phyloP scores from a whole-genome alignment of 2,329 filamentous ascomycete genomes.

The Calonectria pseudoturangicola region DNA sequence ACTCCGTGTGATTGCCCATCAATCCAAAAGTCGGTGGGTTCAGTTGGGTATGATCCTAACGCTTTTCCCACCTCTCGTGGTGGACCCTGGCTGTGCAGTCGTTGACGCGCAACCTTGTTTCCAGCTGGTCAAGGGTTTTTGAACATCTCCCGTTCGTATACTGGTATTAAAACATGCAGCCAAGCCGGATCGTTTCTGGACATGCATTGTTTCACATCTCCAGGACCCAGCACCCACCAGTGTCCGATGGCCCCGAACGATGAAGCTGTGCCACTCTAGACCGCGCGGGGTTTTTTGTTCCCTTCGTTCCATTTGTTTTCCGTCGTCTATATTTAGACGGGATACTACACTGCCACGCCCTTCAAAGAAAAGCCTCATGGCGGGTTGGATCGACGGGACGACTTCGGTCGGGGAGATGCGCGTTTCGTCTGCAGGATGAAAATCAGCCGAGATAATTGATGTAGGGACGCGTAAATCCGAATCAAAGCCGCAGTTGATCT shows the following conservation, averaged over 20 bases:
- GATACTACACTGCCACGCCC: no score
- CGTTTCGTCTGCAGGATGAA: background rate
- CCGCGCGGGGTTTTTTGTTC: background rate
- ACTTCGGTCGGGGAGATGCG: background rate
- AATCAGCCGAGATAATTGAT: background rate
- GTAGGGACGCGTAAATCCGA: background rate
- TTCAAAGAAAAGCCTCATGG: background rate
- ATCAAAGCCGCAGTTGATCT: background rate
- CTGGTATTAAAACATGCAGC: background rate
- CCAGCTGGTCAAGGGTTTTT: background rate
- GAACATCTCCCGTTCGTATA: conserved; percentile 1
- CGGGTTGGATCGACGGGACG: background rate
- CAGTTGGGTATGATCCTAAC: background rate
- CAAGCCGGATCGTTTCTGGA: background rate
- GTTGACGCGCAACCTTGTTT: background rate
- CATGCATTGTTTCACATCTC: conserved; percentile 5
- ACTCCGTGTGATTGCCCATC: background rate
- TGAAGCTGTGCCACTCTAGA: background rate
- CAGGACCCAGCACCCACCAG: background rate
- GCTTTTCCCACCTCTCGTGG: background rate
- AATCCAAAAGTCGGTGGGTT: background rate
- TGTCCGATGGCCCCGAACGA: background rate
- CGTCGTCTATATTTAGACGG: no score
- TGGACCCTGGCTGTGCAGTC: background rate
- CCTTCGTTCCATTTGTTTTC: no score